These are phyloP conservation scores for Leccinum obscurum DNA, from an alignment of 768 basidiomycete genomes.

Conservation along the genomic window DNA sequence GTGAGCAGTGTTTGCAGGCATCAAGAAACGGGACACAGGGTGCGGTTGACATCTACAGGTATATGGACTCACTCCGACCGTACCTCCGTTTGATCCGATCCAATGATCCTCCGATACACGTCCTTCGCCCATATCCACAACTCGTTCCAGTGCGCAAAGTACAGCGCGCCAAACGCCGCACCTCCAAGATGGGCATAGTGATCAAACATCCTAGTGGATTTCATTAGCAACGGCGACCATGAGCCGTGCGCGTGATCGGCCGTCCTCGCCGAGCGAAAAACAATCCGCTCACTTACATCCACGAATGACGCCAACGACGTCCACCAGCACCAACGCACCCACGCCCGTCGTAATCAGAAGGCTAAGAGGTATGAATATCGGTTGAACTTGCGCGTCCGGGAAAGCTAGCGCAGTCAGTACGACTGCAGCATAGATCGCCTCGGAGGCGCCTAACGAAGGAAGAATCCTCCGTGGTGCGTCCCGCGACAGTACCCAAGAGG, in stretches of 20 bases:
- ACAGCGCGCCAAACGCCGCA: slow-evolving; percentile 75
- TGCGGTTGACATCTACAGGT: background rate
- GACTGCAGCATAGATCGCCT: slow-evolving; percentile 80
- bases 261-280: no score
- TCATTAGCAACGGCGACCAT: background rate
- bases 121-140: slow-evolving; percentile 41
- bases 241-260: background rate
- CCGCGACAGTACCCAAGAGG: slow-evolving; percentile 36
- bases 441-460: slow-evolving; percentile 80
- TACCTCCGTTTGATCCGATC: slow-evolving; percentile 5
- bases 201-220: slow-evolving; percentile 28
- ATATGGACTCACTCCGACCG: slow-evolving; percentile 4
- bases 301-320: slow-evolving; percentile 70
- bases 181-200: slow-evolving; percentile 80
- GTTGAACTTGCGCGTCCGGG: slow-evolving; percentile 72
- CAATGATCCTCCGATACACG: slow-evolving; percentile 16
- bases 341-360: slow-evolving; percentile 81
- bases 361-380: slow-evolving; percentile 78
- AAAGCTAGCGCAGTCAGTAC: slow-evolving; percentile 77
- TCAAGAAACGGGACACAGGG: background rate
- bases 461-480: slow-evolving; percentile 43
- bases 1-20: background rate
- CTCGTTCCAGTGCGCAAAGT: slow-evolving; percentile 65
- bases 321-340: slow-evolving; percentile 65
- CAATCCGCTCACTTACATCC: slow-evolving; percentile 74